A percentile compares a stretch with the other conserved stretches of the same genome.
These are phyloP conservation scores for Lyophyllum semitale DNA, from an alignment of 768 basidiomycete species.

Conservation along the genomic window DNA sequence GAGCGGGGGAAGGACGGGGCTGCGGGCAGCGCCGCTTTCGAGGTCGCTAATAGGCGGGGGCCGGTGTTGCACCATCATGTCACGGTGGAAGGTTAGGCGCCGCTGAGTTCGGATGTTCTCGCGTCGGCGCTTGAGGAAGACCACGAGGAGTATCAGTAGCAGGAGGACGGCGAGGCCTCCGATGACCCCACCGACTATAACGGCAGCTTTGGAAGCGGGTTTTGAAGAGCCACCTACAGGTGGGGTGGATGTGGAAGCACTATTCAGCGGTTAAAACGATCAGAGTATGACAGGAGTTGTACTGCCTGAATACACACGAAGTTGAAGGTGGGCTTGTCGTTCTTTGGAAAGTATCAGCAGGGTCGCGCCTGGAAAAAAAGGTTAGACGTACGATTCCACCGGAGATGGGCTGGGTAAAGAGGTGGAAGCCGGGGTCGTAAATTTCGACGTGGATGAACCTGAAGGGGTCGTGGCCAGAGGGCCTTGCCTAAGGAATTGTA, in stretches of 20 bases:
- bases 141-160: slow-evolving; percentile 1
- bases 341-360: neutral
- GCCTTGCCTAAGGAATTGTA: neutral
- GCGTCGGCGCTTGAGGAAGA: slow-evolving; percentile 9
- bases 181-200: slow-evolving; percentile 14
- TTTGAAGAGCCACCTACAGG: neutral
- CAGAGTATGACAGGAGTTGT: neutral
- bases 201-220: neutral
- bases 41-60: slow-evolving; percentile 4
- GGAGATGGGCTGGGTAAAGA: neutral
- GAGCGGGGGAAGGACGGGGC: slow-evolving; percentile 1
- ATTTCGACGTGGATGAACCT: neutral
- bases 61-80: slow-evolving; percentile 15
- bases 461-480: neutral
- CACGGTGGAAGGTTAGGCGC: slow-evolving; percentile 14
- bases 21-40: slow-evolving; percentile 2
- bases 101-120: neutral
- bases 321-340: neutral
- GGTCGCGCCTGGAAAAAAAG: neutral
- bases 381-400: neutral
- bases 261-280: neutral
- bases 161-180: slow-evolving; percentile 12
- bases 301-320: neutral
- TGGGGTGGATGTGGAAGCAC: neutral
- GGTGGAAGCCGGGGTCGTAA: neutral